These are phyloP conservation scores for Lolium perenne DNA, from an alignment of 176 grass and related monocot genomes.

Conservation along the genomic window DNA sequence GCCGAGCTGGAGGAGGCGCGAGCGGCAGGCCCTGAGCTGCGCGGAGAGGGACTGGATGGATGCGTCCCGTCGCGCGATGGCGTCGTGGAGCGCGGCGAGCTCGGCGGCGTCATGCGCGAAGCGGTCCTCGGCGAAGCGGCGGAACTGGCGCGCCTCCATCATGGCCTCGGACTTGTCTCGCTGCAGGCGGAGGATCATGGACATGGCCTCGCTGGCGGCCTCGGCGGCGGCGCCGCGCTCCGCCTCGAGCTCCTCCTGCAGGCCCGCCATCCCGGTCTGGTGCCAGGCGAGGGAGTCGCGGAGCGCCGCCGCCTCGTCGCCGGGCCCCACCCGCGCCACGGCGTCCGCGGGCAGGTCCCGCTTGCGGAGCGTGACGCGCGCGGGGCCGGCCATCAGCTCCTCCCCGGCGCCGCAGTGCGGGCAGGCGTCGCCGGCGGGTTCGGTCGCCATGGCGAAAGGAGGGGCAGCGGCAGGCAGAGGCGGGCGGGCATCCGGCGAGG, in stretches of 20 bases:
- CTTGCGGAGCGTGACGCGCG: constrained; percentile 42
- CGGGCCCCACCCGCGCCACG: not conserved
- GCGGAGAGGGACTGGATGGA: constrained; percentile 35
- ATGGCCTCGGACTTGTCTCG: constrained; percentile 78
- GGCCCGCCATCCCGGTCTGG: constrained; percentile 30
- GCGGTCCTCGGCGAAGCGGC: constrained; percentile 68
- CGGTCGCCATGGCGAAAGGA: not conserved
- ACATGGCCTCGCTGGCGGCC: constrained; percentile 76
- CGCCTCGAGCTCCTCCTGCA: constrained; percentile 71
- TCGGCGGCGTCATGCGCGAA: constrained; percentile 66
- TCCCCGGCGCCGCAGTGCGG: constrained; percentile 35
- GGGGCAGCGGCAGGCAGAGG: not conserved
- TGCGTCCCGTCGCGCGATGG: constrained; percentile 45
- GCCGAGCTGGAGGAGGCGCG: constrained; percentile 52
- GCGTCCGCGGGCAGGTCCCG: constrained; percentile 2
- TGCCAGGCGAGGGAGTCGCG: constrained; percentile 50
- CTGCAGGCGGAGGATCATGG: constrained; percentile 87
- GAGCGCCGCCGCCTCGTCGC: constrained; percentile 35
- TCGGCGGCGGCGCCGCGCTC: constrained; percentile 65
- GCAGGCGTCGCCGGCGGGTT: constrained; percentile 8
- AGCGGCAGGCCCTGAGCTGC: constrained; percentile 44
- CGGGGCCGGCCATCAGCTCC: not conserved
- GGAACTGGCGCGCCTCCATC: constrained; percentile 83
- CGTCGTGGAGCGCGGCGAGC: constrained; percentile 47
- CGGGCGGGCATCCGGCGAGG: constrained; percentile 5